Conservation (phyloP, 1,284 basidiomycete species). For the Microbotryum scabiosae region DNA sequence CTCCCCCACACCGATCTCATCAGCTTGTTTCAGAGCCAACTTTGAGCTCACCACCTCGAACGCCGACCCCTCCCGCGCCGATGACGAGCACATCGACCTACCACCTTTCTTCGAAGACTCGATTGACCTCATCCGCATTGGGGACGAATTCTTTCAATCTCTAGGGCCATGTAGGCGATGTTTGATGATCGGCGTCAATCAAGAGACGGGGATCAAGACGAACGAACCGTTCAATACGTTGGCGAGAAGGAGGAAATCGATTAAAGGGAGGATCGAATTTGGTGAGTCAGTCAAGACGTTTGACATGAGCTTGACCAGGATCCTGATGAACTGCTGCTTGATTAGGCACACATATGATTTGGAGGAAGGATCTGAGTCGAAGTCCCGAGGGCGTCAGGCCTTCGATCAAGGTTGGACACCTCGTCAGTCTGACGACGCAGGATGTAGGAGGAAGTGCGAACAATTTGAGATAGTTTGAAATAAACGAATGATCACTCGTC, state of each 20-base stretch:
- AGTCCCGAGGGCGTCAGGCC: neutral
- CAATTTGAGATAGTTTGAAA: too few species aligned
- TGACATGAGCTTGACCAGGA: too few species aligned
- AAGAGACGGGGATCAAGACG: constrained; percentile 14
- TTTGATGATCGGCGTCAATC: constrained; percentile 24
- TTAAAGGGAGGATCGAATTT: constrained; percentile 18
- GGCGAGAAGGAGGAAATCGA: constrained; percentile 7
- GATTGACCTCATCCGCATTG: constrained; percentile 6
- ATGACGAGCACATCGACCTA: neutral
- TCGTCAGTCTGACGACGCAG: neutral
- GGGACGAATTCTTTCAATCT: constrained; percentile 2
- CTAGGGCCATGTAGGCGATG: constrained; percentile 22
- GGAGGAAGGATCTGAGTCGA: constrained; percentile 1
- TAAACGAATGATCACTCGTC: too few species aligned
- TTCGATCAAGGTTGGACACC: constrained; percentile 1
- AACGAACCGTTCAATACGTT: constrained; percentile 15
- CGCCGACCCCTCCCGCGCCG: neutral
- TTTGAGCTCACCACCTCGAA: constrained; percentile 5
- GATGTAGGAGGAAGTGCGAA: too few species aligned
- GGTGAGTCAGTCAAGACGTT: neutral
- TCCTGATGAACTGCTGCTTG: too few species aligned
- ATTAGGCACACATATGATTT: neutral
- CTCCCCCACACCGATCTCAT: neutral
- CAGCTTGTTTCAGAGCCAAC: constrained; percentile 21
- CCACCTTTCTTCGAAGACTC: constrained; percentile 20